Evolutionary conservation across 306 rosid species (phyloP).

Genomic region (Medicago lupulina): DNA sequence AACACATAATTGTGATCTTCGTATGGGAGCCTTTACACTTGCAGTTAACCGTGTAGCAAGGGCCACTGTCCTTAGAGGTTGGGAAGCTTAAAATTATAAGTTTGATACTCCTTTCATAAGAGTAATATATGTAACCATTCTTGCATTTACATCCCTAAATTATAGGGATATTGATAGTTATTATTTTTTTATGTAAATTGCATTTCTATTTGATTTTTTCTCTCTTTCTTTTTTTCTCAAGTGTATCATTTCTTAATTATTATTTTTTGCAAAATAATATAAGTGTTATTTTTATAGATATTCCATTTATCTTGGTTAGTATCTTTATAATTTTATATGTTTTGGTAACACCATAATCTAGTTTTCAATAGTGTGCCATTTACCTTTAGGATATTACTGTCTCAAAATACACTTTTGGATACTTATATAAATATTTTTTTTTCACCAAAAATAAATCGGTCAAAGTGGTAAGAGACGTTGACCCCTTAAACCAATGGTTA

Average conservation of each 20-base stretch:
- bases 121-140: background rate
- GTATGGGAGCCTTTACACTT: slow-evolving; percentile 97
- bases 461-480: too few species aligned
- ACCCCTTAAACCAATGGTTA: too few species aligned
- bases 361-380: too few species aligned
- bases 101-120: background rate
- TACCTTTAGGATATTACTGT: too few species aligned
- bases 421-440: too few species aligned
- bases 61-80: slow-evolving; percentile 87
- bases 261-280: background rate
- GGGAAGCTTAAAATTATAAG: slow-evolving; percentile 73
- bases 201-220: background rate
- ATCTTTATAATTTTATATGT: background rate
- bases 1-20: slow-evolving; percentile 75
- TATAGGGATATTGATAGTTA: background rate
- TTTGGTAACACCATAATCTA: too few species aligned
- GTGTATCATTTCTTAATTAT: background rate
- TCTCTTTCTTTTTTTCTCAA: too few species aligned
- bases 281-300: background rate
- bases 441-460: too few species aligned
- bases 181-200: background rate
- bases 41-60: slow-evolving; percentile 90
- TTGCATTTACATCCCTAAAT: background rate
- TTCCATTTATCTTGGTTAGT: background rate
- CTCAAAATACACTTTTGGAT: too few species aligned